These are phyloP conservation scores for Annulohypoxylon nitens DNA, from an alignment of 495 filamentous ascomycete genomes.

Conservation along the genomic window DNA sequence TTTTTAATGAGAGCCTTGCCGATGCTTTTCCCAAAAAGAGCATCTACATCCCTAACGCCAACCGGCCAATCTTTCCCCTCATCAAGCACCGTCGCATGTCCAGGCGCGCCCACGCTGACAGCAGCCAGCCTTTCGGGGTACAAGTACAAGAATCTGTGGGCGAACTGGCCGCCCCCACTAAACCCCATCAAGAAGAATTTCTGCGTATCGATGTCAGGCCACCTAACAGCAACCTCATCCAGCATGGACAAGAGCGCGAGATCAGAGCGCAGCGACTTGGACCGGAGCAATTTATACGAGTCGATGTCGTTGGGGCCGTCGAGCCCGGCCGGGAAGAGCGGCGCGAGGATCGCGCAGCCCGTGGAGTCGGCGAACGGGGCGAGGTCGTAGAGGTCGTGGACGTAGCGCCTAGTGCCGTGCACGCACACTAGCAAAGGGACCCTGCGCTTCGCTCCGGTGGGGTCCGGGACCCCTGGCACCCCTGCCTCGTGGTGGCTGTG, in stretches of 20 bases:
- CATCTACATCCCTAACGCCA: conserved; percentile 43
- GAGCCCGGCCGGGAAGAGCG: conserved; percentile 46
- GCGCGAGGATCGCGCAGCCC: conserved; percentile 42
- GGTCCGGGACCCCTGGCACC: conserved; percentile 13
- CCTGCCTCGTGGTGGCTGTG: no score
- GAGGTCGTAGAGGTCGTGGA: conserved; percentile 35
- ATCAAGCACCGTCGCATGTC: conserved; percentile 39
- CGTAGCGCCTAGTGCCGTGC: conserved; percentile 44
- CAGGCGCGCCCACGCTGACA: conserved; percentile 50
- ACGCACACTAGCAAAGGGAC: conserved; percentile 46
- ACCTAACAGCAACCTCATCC: conserved; percentile 43
- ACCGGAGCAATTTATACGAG: conserved; percentile 44
- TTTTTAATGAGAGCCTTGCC: conserved; percentile 37
- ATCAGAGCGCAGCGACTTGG: conserved; percentile 41
- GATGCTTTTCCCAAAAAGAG: conserved; percentile 36
- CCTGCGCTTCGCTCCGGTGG: conserved; percentile 27
- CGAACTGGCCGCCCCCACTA: conserved; percentile 52
- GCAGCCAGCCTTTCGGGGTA: conserved; percentile 47
- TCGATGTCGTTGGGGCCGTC: conserved; percentile 46
- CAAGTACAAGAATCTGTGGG: conserved; percentile 50
- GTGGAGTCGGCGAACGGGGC: conserved; percentile 43
- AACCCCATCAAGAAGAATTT: conserved; percentile 51
- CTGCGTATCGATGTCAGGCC: conserved; percentile 47
- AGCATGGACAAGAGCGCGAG: conserved; percentile 43
- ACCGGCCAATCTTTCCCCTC: conserved; percentile 39